Percentiles rank a stretch among this genome's conserved stretches.
Evolutionary conservation across 192 early-diverging fungal genomes (phyloP).

Genomic region (Coemansia sp.): DNA sequence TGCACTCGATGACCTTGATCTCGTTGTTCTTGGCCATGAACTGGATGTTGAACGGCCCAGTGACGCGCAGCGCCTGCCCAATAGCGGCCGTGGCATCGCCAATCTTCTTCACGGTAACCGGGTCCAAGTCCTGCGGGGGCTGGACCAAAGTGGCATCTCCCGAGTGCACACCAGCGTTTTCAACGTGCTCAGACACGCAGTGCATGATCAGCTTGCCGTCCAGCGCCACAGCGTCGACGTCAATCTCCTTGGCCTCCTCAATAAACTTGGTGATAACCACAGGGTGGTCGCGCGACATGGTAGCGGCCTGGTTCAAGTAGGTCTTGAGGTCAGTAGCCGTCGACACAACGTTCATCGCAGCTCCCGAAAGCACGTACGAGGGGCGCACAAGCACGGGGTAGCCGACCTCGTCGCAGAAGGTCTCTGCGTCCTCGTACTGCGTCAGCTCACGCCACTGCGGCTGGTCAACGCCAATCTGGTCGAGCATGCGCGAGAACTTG

Average conservation of each 20-base stretch:
- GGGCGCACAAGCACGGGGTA: conserved; percentile 97
- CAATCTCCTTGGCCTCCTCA: conserved; percentile 97
- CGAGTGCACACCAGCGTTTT: conserved; percentile 99
- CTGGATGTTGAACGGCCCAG: conserved; percentile 99
- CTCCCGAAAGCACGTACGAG: conserved; percentile 97
- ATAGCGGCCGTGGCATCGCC: conserved; percentile 90
- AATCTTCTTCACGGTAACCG: conserved; percentile 91
- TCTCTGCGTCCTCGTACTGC: conserved; percentile 76
- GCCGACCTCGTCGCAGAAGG: conserved; percentile 84
- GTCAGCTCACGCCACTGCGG: conserved; percentile 97
- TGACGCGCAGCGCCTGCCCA: conserved; percentile 88
- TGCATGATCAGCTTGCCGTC: conserved; percentile 93
- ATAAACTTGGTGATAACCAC: conserved; percentile 99
- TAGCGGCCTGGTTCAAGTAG: conserved; percentile 87
- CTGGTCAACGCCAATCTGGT: conserved; percentile 96
- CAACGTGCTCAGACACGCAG: conserved; percentile 96
- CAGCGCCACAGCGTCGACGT: conserved; percentile 96
- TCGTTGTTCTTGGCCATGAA: conserved; percentile 99
- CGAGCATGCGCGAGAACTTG: conserved; percentile 97
- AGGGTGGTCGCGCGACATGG: conserved; percentile 90
- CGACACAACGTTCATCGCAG: conserved; percentile 98
- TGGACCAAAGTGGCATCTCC: conserved; percentile 96
- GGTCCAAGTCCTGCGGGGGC: conserved; percentile 94
- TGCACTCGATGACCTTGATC: conserved; percentile 99
- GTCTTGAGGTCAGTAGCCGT: conserved; percentile 77